phyloP scores from a whole-genome alignment of 2,329 filamentous ascomycete species.

The Calycina marina region DNA sequence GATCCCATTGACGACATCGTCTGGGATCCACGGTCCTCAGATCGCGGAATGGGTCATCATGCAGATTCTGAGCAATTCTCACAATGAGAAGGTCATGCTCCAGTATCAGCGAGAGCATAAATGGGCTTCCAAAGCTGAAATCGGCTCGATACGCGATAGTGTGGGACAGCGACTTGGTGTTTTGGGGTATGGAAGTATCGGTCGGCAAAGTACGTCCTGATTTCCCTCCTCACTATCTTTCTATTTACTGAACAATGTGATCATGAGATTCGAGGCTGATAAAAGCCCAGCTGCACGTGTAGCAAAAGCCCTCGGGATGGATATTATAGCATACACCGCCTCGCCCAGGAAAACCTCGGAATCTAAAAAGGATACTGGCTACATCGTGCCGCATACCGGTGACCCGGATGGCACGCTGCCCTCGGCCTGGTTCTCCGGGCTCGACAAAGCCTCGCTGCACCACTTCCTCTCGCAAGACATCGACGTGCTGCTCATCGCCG shows the following conservation, averaged over 20 bases:
- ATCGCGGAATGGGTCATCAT: constrained; percentile 54
- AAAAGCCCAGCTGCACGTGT: constrained; percentile 33
- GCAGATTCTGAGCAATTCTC: constrained; percentile 43
- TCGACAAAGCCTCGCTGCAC: constrained; percentile 20
- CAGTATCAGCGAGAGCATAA: constrained; percentile 40
- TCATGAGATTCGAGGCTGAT: no score
- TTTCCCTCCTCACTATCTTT: background rate
- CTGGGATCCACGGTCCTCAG: constrained; percentile 32
- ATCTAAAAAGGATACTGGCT: constrained; percentile 40
- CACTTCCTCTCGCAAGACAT: constrained; percentile 24
- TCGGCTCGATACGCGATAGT: constrained; percentile 31
- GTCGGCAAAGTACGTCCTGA: constrained; percentile 25
- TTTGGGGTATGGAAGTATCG: constrained; percentile 27
- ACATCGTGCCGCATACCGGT: constrained; percentile 46
- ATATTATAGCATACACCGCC: constrained; percentile 51
- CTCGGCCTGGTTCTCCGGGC: constrained; percentile 24
- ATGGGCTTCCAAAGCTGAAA: constrained; percentile 30
- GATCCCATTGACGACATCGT: constrained; percentile 23
- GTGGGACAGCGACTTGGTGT: constrained; percentile 42
- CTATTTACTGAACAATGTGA: background rate
- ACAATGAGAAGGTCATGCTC: constrained; percentile 37
- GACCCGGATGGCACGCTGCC: constrained; percentile 24
- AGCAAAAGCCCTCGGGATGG: constrained; percentile 42
- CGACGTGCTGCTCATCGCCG: constrained; percentile 25
- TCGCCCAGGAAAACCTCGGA: constrained; percentile 41